These are phyloP conservation scores for Hypoxylon sp. DNA, from an alignment of 2,329 filamentous ascomycete genomes.

Conservation along the genomic window DNA sequence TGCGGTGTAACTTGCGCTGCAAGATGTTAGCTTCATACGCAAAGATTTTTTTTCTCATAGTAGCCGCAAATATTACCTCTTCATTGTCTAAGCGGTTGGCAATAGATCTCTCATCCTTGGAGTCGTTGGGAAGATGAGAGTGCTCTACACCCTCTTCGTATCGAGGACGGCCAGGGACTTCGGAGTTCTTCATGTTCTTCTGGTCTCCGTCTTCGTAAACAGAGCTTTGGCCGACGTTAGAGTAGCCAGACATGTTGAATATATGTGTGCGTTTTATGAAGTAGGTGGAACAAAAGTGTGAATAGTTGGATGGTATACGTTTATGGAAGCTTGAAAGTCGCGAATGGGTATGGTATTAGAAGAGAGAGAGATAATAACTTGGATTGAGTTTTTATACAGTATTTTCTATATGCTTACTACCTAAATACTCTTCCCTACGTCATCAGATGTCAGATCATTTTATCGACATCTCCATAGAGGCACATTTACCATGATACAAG, in stretches of 20 bases:
- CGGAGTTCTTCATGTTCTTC: slow-evolving; percentile 71
- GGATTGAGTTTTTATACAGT: slow-evolving; percentile 36
- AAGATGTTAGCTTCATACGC: slow-evolving; percentile 17
- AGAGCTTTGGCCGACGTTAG: slow-evolving; percentile 75
- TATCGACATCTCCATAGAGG: slow-evolving; percentile 29
- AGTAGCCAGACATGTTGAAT: slow-evolving; percentile 60
- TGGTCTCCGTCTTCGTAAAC: slow-evolving; percentile 86
- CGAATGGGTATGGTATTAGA: background rate
- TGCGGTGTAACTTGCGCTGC: slow-evolving; percentile 53
- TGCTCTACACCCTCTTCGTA: slow-evolving; percentile 81
- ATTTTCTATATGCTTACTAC: background rate
- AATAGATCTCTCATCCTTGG: slow-evolving; percentile 81
- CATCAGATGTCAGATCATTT: slow-evolving; percentile 36
- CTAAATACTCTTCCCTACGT: slow-evolving; percentile 38
- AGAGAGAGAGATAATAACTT: slow-evolving; percentile 4
- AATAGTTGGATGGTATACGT: background rate
- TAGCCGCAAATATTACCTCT: slow-evolving; percentile 60
- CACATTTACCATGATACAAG: background rate
- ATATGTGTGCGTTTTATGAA: background rate
- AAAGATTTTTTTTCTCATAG: slow-evolving; percentile 20
- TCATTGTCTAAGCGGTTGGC: slow-evolving; percentile 79
- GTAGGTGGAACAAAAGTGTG: background rate
- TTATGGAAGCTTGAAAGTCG: slow-evolving; percentile 1
- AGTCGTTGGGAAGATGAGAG: slow-evolving; percentile 78
- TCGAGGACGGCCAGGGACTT: slow-evolving; percentile 66